phyloP scores from a whole-genome alignment of 2,329 filamentous ascomycete genomes.

The Cladosporium velox region DNA sequence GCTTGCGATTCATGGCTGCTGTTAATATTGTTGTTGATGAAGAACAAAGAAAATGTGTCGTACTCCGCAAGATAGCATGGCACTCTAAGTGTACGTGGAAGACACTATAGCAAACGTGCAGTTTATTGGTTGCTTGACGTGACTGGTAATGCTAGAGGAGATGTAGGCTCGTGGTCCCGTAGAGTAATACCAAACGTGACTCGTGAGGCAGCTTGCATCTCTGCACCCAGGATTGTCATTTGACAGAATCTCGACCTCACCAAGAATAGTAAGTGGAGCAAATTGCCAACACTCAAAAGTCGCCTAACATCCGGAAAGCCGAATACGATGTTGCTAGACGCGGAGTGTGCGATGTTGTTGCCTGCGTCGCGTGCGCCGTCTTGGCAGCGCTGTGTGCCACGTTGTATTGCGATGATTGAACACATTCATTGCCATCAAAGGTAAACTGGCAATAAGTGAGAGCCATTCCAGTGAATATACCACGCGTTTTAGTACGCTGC shows the following conservation, averaged over 20 bases:
- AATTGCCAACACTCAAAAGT: neutral
- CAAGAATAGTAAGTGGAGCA: neutral
- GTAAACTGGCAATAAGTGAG: neutral
- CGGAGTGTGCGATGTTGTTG: neutral
- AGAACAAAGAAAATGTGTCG: conserved; percentile 4
- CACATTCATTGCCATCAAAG: neutral
- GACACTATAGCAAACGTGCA: neutral
- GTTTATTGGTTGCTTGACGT: neutral
- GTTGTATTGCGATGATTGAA: neutral
- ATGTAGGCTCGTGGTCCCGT: neutral
- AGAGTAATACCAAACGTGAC: neutral
- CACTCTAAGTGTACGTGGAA: neutral
- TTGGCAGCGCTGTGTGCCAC: neutral
- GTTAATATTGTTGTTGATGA: conserved; percentile 9
- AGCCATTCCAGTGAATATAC: neutral
- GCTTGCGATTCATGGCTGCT: neutral
- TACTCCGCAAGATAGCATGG: neutral
- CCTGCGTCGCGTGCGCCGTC: neutral
- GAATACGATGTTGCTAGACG: neutral
- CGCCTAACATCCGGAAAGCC: neutral
- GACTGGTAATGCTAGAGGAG: neutral
- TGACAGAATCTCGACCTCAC: neutral
- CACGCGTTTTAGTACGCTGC: neutral
- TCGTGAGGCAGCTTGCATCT: neutral
- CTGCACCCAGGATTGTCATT: neutral